These are phyloP conservation scores for Ceratobasidium theobromae DNA, from an alignment of 1,284 basidiomycete species.

Conservation along the genomic window DNA sequence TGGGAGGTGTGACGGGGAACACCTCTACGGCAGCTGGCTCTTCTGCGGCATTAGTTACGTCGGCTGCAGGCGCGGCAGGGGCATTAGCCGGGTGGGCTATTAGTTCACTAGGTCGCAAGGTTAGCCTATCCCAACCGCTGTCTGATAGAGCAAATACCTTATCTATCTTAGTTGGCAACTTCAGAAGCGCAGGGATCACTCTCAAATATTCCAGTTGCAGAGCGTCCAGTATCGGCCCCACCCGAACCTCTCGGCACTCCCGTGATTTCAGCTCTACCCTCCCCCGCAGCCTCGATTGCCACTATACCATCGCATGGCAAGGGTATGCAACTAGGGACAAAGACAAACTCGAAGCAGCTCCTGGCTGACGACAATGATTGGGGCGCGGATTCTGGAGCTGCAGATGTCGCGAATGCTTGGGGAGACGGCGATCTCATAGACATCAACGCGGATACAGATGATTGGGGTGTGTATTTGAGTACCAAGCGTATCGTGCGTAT, in stretches of 20 bases:
- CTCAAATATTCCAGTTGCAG: constrained; percentile 27
- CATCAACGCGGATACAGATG: constrained; percentile 85
- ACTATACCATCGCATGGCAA: constrained; percentile 45
- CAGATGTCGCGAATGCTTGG: constrained; percentile 58
- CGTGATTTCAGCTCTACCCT: constrained; percentile 13
- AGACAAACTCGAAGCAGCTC: constrained; percentile 53
- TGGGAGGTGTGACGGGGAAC: constrained; percentile 27
- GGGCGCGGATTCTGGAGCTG: constrained; percentile 49
- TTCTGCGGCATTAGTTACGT: constrained; percentile 66
- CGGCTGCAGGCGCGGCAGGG: constrained; percentile 86
- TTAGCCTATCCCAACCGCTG: constrained; percentile 38
- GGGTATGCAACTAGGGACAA: constrained; percentile 70
- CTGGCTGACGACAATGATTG: constrained; percentile 59
- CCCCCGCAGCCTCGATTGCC: constrained; percentile 37
- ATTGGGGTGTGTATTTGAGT: constrained; percentile 91
- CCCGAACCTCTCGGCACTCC: constrained; percentile 21
- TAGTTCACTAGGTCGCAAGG: constrained; percentile 79
- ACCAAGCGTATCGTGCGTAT: too few relatives aligned
- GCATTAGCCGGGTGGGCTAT: constrained; percentile 94
- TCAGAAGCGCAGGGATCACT: constrained; percentile 59
- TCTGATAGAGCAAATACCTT: constrained; percentile 8
- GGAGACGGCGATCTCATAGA: constrained; percentile 81
- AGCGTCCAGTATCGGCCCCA: constrained; percentile 37
- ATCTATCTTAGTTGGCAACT: constrained; percentile 56
- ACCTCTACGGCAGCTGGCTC: constrained; percentile 48